These are phyloP conservation scores for Eucalyptus albens DNA, from an alignment of 345 rosid species.

Conservation along the genomic window DNA sequence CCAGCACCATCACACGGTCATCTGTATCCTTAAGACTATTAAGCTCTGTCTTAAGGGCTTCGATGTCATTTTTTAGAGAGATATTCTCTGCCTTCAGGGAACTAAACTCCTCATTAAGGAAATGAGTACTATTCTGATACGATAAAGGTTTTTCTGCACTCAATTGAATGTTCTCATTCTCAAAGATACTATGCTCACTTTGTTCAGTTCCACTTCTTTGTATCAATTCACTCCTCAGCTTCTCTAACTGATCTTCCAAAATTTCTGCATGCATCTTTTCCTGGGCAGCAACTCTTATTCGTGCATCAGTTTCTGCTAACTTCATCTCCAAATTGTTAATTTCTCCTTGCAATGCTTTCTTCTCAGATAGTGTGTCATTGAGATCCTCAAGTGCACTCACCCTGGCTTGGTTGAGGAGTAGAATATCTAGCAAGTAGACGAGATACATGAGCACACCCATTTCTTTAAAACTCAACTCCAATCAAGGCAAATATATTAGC, in stretches of 20 bases:
- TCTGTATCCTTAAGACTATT: slow-evolving; percentile 37
- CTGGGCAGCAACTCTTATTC: slow-evolving; percentile 59
- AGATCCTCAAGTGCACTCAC: slow-evolving; percentile 68
- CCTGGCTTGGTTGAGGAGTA: slow-evolving; percentile 78
- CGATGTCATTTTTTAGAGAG: slow-evolving; percentile 50
- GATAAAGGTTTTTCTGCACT: slow-evolving; percentile 11
- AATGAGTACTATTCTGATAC: slow-evolving; percentile 13
- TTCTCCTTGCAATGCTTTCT: slow-evolving; percentile 70
- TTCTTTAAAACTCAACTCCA: neutral
- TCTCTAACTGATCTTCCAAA: slow-evolving; percentile 62
- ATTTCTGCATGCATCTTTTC: slow-evolving; percentile 64
- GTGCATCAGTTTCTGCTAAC: slow-evolving; percentile 85
- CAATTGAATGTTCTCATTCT: neutral
- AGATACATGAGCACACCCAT: neutral
- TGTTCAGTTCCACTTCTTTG: slow-evolving; percentile 1
- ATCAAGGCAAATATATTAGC: neutral
- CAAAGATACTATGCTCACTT: neutral
- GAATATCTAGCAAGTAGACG: slow-evolving; percentile 43
- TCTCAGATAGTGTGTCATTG: slow-evolving; percentile 50
- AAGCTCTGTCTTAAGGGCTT: slow-evolving; percentile 48
- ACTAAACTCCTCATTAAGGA: slow-evolving; percentile 54
- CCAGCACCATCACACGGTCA: slow-evolving; percentile 55
- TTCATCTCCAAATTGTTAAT: slow-evolving; percentile 54
- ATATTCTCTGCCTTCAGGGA: slow-evolving; percentile 53
- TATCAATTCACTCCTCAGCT: slow-evolving; percentile 42